phyloP scores from a whole-genome alignment of 768 basidiomycete genomes.

The Russula griseocarnosa region DNA sequence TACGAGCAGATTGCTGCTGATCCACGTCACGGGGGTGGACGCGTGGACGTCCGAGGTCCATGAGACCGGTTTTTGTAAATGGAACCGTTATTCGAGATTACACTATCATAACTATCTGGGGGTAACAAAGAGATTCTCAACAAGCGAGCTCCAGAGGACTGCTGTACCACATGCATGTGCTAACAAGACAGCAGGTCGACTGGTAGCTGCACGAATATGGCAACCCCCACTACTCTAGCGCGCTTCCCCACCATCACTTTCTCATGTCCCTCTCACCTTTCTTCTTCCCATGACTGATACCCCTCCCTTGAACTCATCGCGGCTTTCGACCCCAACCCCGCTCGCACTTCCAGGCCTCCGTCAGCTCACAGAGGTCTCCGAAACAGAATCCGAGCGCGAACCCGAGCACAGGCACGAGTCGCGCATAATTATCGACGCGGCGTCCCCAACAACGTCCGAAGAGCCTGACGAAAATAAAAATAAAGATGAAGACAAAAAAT shows the following conservation, averaged over 20 bases:
- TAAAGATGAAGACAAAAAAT: not conserved
- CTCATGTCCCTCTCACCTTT: not conserved
- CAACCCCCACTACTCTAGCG: not conserved
- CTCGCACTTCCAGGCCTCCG: not conserved
- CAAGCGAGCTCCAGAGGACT: constrained; percentile 4
- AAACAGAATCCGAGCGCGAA: not conserved
- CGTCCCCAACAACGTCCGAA: not conserved
- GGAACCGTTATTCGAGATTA: not conserved
- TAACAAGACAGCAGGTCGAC: not conserved
- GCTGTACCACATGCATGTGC: not conserved
- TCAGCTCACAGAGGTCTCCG: constrained; percentile 11
- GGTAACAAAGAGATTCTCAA: not conserved
- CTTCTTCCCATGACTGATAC: constrained; percentile 9
- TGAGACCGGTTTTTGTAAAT: not conserved
- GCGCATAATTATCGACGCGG: not conserved
- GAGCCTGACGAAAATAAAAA: not conserved
- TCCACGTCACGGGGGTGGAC: not conserved
- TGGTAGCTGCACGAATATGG: constrained; percentile 20
- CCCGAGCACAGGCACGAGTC: not conserved
- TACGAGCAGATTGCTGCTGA: too few relatives aligned
- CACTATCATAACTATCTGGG: not conserved
- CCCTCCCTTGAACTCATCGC: not conserved
- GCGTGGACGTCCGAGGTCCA: not conserved
- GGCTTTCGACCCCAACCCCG: not conserved
- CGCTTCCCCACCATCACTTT: not conserved